A percentile compares a stretch with the other conserved stretches of the same genome.
phyloP scores from a whole-genome alignment of 352 stramenopile species.

The Pseudoperonospora humuli region DNA sequence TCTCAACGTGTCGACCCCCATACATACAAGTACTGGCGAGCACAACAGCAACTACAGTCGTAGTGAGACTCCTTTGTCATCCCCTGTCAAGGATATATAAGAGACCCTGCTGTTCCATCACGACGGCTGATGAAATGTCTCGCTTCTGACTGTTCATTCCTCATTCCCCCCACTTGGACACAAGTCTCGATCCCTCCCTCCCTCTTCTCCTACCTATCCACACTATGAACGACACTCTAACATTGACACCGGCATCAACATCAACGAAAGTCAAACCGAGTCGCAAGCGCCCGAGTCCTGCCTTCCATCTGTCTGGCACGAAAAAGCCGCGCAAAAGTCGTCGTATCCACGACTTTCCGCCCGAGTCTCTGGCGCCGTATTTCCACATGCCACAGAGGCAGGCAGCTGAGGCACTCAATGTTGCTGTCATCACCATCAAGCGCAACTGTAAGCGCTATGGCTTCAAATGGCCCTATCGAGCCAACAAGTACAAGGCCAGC shows the following conservation, averaged over 20 bases:
- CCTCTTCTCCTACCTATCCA: not conserved
- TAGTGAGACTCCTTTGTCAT: constrained; percentile 22
- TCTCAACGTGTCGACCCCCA: constrained; percentile 4
- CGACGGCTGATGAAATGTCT: constrained; percentile 4
- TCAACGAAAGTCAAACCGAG: not conserved
- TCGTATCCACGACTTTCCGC: constrained; percentile 7
- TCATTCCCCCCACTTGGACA: constrained; percentile 16
- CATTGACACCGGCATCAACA: not conserved
- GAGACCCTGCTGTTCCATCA: constrained; percentile 7
- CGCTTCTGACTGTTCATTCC: constrained; percentile 27
- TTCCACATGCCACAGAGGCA: constrained; percentile 15
- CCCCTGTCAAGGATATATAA: constrained; percentile 11
- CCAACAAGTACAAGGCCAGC: constrained; percentile 11
- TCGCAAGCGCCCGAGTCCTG: constrained; percentile 6
- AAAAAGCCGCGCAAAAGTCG: constrained; percentile 17
- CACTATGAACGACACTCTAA: not conserved
- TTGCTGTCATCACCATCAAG: constrained; percentile 15
- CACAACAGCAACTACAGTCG: constrained; percentile 8
- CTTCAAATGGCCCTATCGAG: constrained; percentile 16
- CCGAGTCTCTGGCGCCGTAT: constrained; percentile 4
- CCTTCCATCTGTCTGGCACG: not conserved
- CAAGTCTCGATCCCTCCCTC: constrained; percentile 2
- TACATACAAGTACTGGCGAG: not conserved
- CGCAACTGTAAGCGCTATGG: constrained; percentile 15
- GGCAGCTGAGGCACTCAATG: not conserved